Evolutionary conservation across 495 filamentous ascomycete species (phyloP).

Genomic region (Daldinia loculata): DNA sequence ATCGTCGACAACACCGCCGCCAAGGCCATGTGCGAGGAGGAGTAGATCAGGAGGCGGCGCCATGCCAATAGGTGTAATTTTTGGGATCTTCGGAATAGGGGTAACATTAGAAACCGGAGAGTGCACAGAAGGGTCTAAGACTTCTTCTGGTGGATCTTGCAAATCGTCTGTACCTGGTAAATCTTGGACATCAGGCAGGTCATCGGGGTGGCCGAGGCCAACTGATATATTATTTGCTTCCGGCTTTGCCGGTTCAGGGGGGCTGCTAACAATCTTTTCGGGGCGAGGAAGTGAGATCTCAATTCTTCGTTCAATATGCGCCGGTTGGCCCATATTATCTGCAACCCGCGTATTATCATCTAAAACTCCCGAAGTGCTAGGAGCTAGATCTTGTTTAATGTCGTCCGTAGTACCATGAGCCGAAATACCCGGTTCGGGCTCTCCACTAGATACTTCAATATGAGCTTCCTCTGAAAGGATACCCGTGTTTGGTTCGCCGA

Average conservation of each 20-base stretch:
- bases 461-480: conserved; percentile 27
- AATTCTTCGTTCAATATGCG: conserved; percentile 43
- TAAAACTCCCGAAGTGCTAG: background rate
- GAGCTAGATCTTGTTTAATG: background rate
- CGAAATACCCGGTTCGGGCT: background rate
- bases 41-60: conserved; percentile 35
- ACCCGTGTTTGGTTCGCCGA: conserved; percentile 33
- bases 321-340: conserved; percentile 44
- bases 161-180: conserved; percentile 34
- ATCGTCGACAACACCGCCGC: conserved; percentile 76
- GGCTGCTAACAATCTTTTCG: conserved; percentile 14
- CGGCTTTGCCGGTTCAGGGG: conserved; percentile 9
- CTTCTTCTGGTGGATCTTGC: conserved; percentile 44
- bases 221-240: conserved; percentile 22
- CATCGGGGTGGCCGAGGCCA: conserved; percentile 31
- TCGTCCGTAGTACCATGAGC: background rate
- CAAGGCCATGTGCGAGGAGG: conserved; percentile 64
- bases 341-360: conserved; percentile 17
- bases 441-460: conserved; percentile 11
- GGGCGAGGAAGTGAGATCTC: conserved; percentile 43
- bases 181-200: conserved; percentile 33
- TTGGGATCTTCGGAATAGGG: conserved; percentile 45
- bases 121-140: conserved; percentile 43
- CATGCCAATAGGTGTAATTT: conserved; percentile 39
- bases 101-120: conserved; percentile 38